Base-by-base conservation (phyloP, 768 basidiomycete genomes). In the Porphyrellus cyaneotinctus region DNA sequence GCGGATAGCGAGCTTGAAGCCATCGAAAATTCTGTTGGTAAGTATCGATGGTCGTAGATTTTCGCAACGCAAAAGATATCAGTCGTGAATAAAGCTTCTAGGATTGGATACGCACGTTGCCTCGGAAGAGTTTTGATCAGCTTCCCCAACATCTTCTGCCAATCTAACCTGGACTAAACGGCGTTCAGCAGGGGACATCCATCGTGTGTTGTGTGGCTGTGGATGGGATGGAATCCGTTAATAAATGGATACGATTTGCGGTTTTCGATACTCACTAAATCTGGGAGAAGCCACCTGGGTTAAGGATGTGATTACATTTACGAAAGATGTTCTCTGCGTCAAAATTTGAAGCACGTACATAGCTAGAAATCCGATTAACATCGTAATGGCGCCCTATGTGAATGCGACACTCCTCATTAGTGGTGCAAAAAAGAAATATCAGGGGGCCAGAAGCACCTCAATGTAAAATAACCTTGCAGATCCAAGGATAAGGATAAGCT, bases 121-220 rank as follows among this genome's bases (percentile, higher is more conserved):
- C 6, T 37, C 24, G 4, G 46, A 47, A 35, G 46, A 47, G 15
- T 47, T 28, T 9, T 37, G 26, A n/a, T 47, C 46, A 14, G 46
- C 46, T 28, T 47, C 46, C 17, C 46, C 46, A 10, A 28, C 46
- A 20, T 47, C 46, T 63, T 87, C 84, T 0, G 84, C 80, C 9
- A 86, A 73, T 14, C 85, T 80, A n/a, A 76, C 80, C 69, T 83
- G 84, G 5, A 81, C 84, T 31, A 87, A 72, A n/a, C 75, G 77
- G 18, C 76, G 71, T 54, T 85, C 78, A 7, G 72, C 66, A 0
- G 74, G 63, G 10, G 75, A 67, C 30, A 86, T 61, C 85, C 84
- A 86, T 33, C 74, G 70, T 0, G 84, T 87, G 56, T 85, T 87
- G 54, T 79, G 59, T 1, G 82, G 83, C 82, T 85, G 26, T 8